phyloP scores from a whole-genome alignment of 2,329 filamentous ascomycete genomes.

The Cladophialophora chaetospira region DNA sequence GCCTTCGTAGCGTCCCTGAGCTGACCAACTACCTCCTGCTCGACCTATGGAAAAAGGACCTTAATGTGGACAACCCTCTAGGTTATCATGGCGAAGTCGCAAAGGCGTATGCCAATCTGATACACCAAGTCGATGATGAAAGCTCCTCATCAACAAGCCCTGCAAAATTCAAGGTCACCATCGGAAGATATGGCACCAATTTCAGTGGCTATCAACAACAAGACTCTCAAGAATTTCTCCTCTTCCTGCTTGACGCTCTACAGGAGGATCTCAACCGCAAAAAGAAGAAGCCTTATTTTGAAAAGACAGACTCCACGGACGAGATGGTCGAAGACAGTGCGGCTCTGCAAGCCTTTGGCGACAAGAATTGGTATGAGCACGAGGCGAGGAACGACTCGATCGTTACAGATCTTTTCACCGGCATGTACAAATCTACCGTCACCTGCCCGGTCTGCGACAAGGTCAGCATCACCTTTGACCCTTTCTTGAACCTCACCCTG shows the following conservation, averaged over 20 bases:
- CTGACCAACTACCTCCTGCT: constrained; percentile 86
- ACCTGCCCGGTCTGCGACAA: constrained; percentile 89
- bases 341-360: constrained; percentile 80
- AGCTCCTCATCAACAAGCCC: constrained; percentile 72
- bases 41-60: constrained; percentile 72
- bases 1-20: constrained; percentile 89
- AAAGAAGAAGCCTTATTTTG: constrained; percentile 93
- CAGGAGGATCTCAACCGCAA: constrained; percentile 95
- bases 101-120: constrained; percentile 74
- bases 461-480: constrained; percentile 97
- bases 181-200: constrained; percentile 77
- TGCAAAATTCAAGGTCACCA: constrained; percentile 75
- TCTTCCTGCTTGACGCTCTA: constrained; percentile 89
- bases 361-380: constrained; percentile 88
- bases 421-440: constrained; percentile 97
- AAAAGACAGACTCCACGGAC: constrained; percentile 96
- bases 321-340: constrained; percentile 84
- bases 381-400: constrained; percentile 91
- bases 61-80: constrained; percentile 83
- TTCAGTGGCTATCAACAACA: constrained; percentile 97
- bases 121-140: constrained; percentile 77
- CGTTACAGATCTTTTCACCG: constrained; percentile 91
- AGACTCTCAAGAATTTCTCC: constrained; percentile 94
- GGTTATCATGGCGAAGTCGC: constrained; percentile 85
- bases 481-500: constrained; percentile 90